Conservation (phyloP, 495 filamentous ascomycete genomes). For the Tuber magnatum region DNA sequence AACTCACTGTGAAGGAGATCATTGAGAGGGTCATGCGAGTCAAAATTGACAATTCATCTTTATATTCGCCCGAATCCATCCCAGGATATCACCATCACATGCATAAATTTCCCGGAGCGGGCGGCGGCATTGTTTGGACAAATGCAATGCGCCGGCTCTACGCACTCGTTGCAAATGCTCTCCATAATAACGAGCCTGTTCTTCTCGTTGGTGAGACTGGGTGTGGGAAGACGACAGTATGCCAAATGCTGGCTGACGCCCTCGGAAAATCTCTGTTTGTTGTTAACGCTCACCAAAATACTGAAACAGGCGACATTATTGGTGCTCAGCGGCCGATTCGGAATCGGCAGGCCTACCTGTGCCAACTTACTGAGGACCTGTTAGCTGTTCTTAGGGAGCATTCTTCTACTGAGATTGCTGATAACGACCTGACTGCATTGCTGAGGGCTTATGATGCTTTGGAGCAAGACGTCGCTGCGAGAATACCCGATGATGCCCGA, state of each 20-base stretch:
- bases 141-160: constrained; percentile 86
- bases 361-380: constrained; percentile 59
- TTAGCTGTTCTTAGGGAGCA: constrained; percentile 44
- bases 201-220: constrained; percentile 93
- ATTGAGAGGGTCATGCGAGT: constrained; percentile 93
- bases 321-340: constrained; percentile 88
- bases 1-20: constrained; percentile 70
- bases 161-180: constrained; percentile 71
- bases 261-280: constrained; percentile 68
- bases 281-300: constrained; percentile 95
- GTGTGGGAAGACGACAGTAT: constrained; percentile 94
- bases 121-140: constrained; percentile 76
- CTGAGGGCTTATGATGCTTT: constrained; percentile 49
- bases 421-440: constrained; percentile 43
- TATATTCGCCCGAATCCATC: constrained; percentile 57
- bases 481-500: constrained; percentile 49
- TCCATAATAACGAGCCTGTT: constrained; percentile 87
- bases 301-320: constrained; percentile 94
- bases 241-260: constrained; percentile 80
- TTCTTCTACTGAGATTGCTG: constrained; percentile 34
- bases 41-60: constrained; percentile 59
- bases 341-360: constrained; percentile 65
- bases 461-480: constrained; percentile 39
- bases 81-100: constrained; percentile 52
- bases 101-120: constrained; percentile 25